These are phyloP conservation scores for Boechera retrofracta DNA, from an alignment of 345 rosid genomes.

Conservation along the genomic window DNA sequence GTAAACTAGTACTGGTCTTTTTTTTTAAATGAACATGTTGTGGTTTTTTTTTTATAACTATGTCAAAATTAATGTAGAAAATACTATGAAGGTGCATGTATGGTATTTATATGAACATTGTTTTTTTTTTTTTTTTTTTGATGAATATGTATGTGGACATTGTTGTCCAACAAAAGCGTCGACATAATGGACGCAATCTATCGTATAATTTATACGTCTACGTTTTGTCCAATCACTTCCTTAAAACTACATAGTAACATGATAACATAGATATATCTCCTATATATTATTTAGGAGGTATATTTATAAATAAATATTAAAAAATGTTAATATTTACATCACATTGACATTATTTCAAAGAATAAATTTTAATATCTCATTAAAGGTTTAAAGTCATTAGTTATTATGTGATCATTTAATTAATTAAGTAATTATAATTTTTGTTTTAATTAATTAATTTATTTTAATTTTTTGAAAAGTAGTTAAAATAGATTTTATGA, in stretches of 20 bases:
- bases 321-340: too few species aligned
- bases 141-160: not conserved
- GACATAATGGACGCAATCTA: conserved; percentile 20
- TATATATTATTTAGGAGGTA: too few species aligned
- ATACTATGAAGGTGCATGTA: conserved; percentile 13
- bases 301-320: too few species aligned
- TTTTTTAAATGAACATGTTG: not conserved
- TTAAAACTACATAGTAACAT: conserved; percentile 7
- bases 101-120: not conserved
- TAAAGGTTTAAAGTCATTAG: too few species aligned
- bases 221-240: conserved; percentile 19
- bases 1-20: not conserved
- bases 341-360: too few species aligned
- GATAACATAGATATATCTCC: not conserved
- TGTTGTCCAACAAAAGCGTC: conserved; percentile 23
- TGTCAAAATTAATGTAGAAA: not conserved
- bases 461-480: too few species aligned
- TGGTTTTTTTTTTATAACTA: not conserved
- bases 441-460: too few species aligned
- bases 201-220: conserved; percentile 16
- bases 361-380: too few species aligned
- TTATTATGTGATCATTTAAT: too few species aligned
- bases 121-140: not conserved
- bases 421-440: too few species aligned
- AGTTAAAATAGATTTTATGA: too few species aligned